Percentiles rank a stretch among this genome's conserved stretches.
These are phyloP conservation scores for Prunus dulcis DNA, from an alignment of 306 rosid genomes.

Conservation along the genomic window DNA sequence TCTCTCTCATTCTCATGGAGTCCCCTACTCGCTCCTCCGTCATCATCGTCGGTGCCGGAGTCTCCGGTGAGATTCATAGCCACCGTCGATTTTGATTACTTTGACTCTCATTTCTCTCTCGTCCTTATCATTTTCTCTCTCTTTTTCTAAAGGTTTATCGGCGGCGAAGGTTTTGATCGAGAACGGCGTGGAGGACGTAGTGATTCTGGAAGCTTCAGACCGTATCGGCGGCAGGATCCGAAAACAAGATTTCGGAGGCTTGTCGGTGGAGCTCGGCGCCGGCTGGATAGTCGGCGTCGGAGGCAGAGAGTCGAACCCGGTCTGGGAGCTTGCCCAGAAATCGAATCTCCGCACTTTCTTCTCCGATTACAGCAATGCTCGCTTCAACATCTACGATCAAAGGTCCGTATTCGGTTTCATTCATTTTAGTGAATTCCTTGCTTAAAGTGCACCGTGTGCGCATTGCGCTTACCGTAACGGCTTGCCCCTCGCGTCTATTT, in stretches of 20 bases:
- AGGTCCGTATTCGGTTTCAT: slow-evolving; percentile 44
- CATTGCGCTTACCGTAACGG: not conserved
- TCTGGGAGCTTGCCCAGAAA: slow-evolving; percentile 81
- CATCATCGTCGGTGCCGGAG: slow-evolving; percentile 85
- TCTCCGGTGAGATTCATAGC: slow-evolving; percentile 56
- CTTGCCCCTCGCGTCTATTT: not conserved
- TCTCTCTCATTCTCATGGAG: slow-evolving; percentile 48
- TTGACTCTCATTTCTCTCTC: not conserved
- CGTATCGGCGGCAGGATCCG: slow-evolving; percentile 91
- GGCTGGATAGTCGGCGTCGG: slow-evolving; percentile 99
- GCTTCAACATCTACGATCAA: slow-evolving; percentile 81
- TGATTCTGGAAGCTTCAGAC: slow-evolving; percentile 88
- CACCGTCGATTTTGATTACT: not conserved
- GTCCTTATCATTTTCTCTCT: not conserved
- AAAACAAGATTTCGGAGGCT: slow-evolving; percentile 74
- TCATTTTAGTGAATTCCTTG: not conserved
- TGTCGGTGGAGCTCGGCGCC: slow-evolving; percentile 90
- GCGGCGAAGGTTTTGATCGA: slow-evolving; percentile 80
- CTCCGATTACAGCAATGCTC: slow-evolving; percentile 93
- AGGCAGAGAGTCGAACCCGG: slow-evolving; percentile 70
- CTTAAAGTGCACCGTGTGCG: not conserved
- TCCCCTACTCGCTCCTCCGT: slow-evolving; percentile 68
- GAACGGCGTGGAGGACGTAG: slow-evolving; percentile 67
- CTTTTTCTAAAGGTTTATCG: slow-evolving; percentile 51
- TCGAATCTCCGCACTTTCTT: slow-evolving; percentile 71